phyloP scores from a whole-genome alignment of 371 early-diverging fungal genomes.

The Haplosporangium sp. region DNA sequence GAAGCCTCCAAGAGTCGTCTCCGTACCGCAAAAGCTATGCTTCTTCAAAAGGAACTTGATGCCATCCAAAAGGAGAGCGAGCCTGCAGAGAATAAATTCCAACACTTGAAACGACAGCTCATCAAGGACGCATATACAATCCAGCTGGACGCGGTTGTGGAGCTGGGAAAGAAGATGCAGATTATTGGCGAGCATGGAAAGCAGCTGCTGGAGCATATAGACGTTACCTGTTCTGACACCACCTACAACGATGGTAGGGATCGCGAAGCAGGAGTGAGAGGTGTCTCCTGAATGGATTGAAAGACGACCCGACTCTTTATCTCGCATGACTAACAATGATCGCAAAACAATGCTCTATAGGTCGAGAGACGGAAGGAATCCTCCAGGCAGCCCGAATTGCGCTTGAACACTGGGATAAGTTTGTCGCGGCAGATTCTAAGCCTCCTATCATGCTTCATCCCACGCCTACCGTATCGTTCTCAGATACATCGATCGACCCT shows the following conservation, averaged over 20 bases:
- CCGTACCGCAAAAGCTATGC: conserved; percentile 32
- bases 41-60: conserved; percentile 48
- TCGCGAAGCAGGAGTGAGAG: no score
- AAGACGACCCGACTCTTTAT: background rate
- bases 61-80: conserved; percentile 36
- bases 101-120: conserved; percentile 40
- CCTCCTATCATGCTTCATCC: conserved; percentile 8
- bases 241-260: conserved; percentile 27
- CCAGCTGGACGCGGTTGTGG: conserved; percentile 45
- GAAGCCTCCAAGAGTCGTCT: conserved; percentile 44
- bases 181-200: conserved; percentile 55
- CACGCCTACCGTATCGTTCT: conserved; percentile 4
- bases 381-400: conserved; percentile 44
- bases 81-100: conserved; percentile 33
- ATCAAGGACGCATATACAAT: conserved; percentile 49
- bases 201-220: conserved; percentile 38
- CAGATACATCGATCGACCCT: conserved; percentile 5
- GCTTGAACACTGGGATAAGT: conserved; percentile 40
- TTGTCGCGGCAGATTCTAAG: background rate
- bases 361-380: conserved; percentile 35
- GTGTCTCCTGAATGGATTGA: no score
- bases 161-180: conserved; percentile 51
- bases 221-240: conserved; percentile 4
- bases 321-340: no score
- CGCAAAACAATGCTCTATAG: no score